Evolutionary conservation across 2,329 filamentous ascomycete species (phyloP), one percentile per base, ranked within the genome.

Genomic region (Microsporum canis): DNA sequence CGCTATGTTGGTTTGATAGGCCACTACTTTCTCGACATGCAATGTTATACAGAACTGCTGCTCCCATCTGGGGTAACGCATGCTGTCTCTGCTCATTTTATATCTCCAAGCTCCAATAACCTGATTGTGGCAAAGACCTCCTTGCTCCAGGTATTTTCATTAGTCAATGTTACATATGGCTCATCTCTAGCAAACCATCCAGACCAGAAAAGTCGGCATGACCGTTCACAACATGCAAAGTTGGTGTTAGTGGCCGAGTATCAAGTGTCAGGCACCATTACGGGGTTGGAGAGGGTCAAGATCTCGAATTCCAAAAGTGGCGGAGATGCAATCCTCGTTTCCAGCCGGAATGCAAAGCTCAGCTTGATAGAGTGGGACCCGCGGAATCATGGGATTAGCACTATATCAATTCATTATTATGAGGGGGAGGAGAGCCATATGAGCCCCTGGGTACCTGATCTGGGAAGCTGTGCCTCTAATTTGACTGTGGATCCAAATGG

Each of bases 351-450:
- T 75, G 94, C 94, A 47, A 96, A 96, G 76, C 82, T 97, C 70
- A 95, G 89, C 73, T 79, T 99, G 73, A 81, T 96, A 61, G 89
- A 96, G 77, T 99, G 94, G 94, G 89, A 97, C 71, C 85, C 89
- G 6, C 84, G 88, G 71, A 85, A 84, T 66, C 82, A 88, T 73
- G 83, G 84, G 58, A 85, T 97, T 68, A 86, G 87, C 68, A 97
- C 92, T 59, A 84, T 94, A 65, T 97, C 92, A 58, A 92, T 99
- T 69, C 94, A 99, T 77, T 97, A 91, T 79, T 99, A 97, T 76
- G 94, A 99, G 74, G 89, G 94, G 72, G 91, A 96, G 70, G 91
- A 96, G 71, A 79, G 92, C 64, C 84, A 88, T 66, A 85, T 87
- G 59, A 88, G 84, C 64, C 91, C 92, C 0, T 96, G 91, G 87